These are phyloP conservation scores for Papiliotrema laurentii DNA, from an alignment of 1,284 basidiomycete species.

Conservation along the genomic window DNA sequence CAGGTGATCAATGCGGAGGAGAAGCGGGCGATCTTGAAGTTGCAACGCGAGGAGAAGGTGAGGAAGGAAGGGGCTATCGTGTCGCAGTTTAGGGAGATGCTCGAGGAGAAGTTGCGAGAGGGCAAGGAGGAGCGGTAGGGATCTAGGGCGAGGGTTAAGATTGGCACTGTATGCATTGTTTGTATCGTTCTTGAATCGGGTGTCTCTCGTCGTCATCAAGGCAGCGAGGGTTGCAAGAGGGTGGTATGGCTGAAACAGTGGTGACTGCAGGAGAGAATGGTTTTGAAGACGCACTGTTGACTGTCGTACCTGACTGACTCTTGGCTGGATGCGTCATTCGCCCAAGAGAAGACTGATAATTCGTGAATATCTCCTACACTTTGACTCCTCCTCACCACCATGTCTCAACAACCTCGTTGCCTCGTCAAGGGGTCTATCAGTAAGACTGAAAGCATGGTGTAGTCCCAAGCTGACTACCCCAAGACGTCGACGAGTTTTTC, in stretches of 20 bases:
- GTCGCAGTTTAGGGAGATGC: conserved; percentile 61
- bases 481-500: conserved; percentile 50
- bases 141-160: too few species aligned
- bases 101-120: conserved; percentile 2
- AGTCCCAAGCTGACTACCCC: not conserved
- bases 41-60: conserved; percentile 88
- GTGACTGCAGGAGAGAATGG: not conserved
- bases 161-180: not conserved
- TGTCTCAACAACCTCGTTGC: conserved; percentile 14
- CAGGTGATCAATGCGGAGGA: conserved; percentile 98
- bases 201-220: too few species aligned
- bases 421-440: conserved; percentile 49
- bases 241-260: too few species aligned
- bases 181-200: not conserved
- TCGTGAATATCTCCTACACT: not conserved
- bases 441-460: conserved; percentile 11
- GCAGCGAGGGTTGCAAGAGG: too few species aligned
- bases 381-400: not conserved
- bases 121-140: not conserved
- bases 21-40: conserved; percentile 85
- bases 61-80: conserved; percentile 68
- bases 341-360: too few species aligned
- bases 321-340: too few species aligned
- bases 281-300: too few species aligned
- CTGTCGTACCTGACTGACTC: too few species aligned